A percentile compares a stretch with the other conserved stretches of the same genome.
Evolutionary conservation across 176 grass and related monocot genomes (phyloP).

Genomic region (Phragmites australis): DNA sequence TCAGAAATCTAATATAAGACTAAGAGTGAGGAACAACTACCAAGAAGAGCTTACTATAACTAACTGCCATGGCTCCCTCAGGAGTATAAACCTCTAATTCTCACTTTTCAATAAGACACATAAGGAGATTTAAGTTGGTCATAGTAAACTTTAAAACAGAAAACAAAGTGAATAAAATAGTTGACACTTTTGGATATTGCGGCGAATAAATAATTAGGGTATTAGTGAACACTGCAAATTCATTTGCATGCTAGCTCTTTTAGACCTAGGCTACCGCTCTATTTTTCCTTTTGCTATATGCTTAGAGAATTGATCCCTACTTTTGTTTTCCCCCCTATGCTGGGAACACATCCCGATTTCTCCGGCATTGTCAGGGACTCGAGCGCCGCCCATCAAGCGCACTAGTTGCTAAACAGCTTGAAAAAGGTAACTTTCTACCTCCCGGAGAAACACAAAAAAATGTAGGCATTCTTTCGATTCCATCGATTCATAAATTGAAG

Average conservation of each 20-base stretch:
- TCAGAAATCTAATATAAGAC: not conserved
- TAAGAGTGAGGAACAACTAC: not conserved
- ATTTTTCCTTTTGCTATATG: not conserved
- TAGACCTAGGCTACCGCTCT: not conserved
- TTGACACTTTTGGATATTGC: slow-evolving; percentile 8
- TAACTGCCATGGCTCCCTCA: not conserved
- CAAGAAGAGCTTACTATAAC: not conserved
- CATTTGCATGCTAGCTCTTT: not conserved
- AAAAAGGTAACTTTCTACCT: slow-evolving; percentile 9
- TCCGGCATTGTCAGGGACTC: not conserved
- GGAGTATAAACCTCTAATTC: not conserved
- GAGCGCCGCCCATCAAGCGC: not conserved
- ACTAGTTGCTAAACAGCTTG: not conserved
- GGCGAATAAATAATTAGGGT: not conserved
- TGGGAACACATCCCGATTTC: not conserved
- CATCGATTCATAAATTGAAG: slow-evolving; percentile 3
- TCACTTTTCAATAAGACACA: not conserved
- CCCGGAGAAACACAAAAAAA: slow-evolving; percentile 27
- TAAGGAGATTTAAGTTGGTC: not conserved
- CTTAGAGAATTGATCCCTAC: not conserved
- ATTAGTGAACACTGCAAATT: not conserved
- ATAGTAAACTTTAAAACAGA: not conserved
- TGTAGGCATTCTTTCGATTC: not conserved
- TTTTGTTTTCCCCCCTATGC: not conserved
- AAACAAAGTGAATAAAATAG: not conserved